Conservation (phyloP, 768 basidiomycete genomes). For the Pleurotus cornucopiae region DNA sequence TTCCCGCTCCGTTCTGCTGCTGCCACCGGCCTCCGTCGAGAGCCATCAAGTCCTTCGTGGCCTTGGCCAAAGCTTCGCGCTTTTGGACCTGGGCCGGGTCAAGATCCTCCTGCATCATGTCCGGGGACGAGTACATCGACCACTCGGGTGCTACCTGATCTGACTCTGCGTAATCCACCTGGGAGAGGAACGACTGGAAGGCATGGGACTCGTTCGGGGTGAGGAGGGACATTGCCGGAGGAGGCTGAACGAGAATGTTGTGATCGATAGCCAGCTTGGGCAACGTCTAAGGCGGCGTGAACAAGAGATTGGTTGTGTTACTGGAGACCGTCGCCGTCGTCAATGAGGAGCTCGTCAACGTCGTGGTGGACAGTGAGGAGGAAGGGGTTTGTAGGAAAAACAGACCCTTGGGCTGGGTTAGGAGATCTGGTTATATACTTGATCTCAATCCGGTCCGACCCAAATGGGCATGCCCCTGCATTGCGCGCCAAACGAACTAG, state of each 20-base stretch:
- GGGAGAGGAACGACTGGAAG: conserved; percentile 65
- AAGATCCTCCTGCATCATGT: conserved; percentile 40
- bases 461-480: not conserved
- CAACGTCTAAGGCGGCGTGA: conserved; percentile 2
- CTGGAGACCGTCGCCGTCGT: not conserved
- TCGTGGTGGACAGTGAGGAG: not conserved
- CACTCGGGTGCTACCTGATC: conserved; percentile 43
- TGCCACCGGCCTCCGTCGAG: conserved; percentile 47
- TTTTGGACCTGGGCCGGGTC: conserved; percentile 43
- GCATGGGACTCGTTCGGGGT: conserved; percentile 63
- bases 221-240: conserved; percentile 51
- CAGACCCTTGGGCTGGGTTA: conserved; percentile 4
- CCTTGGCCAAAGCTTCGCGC: conserved; percentile 62
- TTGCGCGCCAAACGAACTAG: not conserved
- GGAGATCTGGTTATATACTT: conserved; percentile 9
- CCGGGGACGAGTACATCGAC: conserved; percentile 33
- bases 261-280: conserved; percentile 9
- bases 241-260: conserved; percentile 8
- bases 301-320: not conserved
- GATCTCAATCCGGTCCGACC: conserved; percentile 1
- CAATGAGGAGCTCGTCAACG: not conserved
- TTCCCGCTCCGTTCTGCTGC: conserved; percentile 16
- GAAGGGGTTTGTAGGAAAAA: not conserved
- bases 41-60: conserved; percentile 81
- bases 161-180: conserved; percentile 39